Conservation (phyloP, 192 early-diverging fungal genomes). For the Geranomyces michiganensis region DNA sequence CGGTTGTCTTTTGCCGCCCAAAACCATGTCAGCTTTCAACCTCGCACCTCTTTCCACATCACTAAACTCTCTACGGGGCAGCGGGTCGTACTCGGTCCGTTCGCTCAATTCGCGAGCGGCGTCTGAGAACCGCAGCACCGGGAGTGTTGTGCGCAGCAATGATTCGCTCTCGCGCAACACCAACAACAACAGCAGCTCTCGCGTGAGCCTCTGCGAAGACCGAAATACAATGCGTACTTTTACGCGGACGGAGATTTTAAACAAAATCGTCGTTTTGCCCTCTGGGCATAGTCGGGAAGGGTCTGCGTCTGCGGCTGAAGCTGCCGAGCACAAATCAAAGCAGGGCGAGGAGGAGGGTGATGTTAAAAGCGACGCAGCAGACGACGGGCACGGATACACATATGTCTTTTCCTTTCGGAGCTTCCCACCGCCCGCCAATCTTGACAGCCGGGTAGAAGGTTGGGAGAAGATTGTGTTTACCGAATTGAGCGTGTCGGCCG, state of each 20-base stretch:
- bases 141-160: too few relatives aligned
- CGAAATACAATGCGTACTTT: too few relatives aligned
- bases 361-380: neutral
- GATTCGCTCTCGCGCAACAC: too few relatives aligned
- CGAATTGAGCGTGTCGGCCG: neutral
- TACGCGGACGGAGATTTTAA: neutral
- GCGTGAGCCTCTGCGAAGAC: too few relatives aligned
- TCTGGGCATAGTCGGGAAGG: neutral
- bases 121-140: too few relatives aligned
- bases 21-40: too few relatives aligned
- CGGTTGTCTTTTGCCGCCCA: too few relatives aligned
- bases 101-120: too few relatives aligned
- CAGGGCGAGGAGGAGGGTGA: neutral
- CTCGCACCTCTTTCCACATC: too few relatives aligned
- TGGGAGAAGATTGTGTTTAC: constrained; percentile 4
- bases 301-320: neutral
- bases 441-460: neutral
- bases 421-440: constrained; percentile 1
- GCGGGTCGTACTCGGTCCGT: too few relatives aligned
- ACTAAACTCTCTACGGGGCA: too few relatives aligned
- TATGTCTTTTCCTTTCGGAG: constrained; percentile 6
- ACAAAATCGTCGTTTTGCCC: neutral
- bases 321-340: neutral
- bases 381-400: neutral
- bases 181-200: too few relatives aligned